Percentiles rank a stretch among this genome's conserved stretches.
Conservation (phyloP, 139 green algal genomes). For the Coccomyxa sp. region DNA sequence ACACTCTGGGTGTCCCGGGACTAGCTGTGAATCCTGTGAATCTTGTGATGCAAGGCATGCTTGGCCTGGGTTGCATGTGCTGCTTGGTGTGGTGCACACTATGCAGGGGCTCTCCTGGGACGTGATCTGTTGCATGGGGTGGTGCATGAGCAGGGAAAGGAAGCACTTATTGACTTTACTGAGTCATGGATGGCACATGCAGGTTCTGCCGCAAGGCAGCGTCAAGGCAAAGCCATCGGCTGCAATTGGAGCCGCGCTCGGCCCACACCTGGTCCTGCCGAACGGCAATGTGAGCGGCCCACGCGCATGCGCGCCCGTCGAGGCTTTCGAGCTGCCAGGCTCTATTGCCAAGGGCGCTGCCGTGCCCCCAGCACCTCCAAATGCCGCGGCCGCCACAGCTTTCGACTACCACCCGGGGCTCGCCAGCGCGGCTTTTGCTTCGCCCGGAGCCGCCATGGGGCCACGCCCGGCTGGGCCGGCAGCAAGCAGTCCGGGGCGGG, state of each 20-base stretch:
- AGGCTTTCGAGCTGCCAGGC: background rate
- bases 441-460: background rate
- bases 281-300: background rate
- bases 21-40: too few species aligned
- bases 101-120: too few species aligned
- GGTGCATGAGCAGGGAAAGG: too few species aligned
- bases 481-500: background rate
- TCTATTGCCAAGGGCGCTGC: background rate
- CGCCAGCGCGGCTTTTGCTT: too few species aligned
- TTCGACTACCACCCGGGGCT: too few species aligned
- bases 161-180: too few species aligned
- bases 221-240: background rate
- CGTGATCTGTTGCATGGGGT: too few species aligned
- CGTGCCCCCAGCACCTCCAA: background rate
- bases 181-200: too few species aligned
- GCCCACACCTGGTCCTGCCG: background rate
- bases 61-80: too few species aligned
- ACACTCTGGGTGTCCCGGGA: too few species aligned
- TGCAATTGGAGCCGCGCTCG: background rate
- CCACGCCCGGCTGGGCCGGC: background rate
- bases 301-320: background rate
- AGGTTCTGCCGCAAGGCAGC: background rate
- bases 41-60: too few species aligned
- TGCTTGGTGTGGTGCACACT: too few species aligned
- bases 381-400: background rate